Evolutionary conservation across 768 basidiomycete genomes (phyloP).

Genomic region (Paxillus rubicundulus): DNA sequence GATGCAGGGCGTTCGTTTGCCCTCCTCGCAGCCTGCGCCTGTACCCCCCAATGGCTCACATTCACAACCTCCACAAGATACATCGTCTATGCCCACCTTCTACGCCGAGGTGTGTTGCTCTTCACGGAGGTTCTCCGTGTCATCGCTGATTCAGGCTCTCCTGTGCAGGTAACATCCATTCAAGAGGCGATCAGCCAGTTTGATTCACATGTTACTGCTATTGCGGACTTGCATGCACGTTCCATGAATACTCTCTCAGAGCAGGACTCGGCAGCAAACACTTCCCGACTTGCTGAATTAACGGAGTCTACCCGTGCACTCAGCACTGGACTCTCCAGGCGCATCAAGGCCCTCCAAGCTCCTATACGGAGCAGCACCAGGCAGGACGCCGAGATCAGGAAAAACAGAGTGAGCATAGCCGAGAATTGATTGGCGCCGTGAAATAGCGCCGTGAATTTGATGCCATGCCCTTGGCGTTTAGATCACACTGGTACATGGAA

Average conservation of each 20-base stretch:
- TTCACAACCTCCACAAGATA: slow-evolving; percentile 9
- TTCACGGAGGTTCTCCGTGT: background rate
- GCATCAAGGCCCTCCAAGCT: slow-evolving; percentile 56
- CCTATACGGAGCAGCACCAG: slow-evolving; percentile 32
- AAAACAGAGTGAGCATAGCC: slow-evolving; percentile 26
- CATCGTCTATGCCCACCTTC: slow-evolving; percentile 31
- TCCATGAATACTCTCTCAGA: slow-evolving; percentile 51
- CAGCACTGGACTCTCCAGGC: slow-evolving; percentile 53
- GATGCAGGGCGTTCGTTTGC: slow-evolving; percentile 18
- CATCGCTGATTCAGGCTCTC: background rate
- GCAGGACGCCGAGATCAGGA: slow-evolving; percentile 47
- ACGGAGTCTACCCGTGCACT: slow-evolving; percentile 58
- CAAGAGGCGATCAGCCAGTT: slow-evolving; percentile 46
- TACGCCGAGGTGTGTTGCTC: slow-evolving; percentile 29
- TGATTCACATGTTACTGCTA: slow-evolving; percentile 43
- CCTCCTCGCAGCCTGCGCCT: slow-evolving; percentile 4
- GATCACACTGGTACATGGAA: slow-evolving; percentile 59
- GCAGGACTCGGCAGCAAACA: slow-evolving; percentile 38
- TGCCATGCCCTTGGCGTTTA: slow-evolving; percentile 23
- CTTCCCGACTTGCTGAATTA: slow-evolving; percentile 53
- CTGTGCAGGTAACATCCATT: slow-evolving; percentile 44
- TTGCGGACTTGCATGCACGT: slow-evolving; percentile 49
- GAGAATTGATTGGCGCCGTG: background rate
- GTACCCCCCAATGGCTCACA: slow-evolving; percentile 3
- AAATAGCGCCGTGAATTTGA: background rate